Conservation (phyloP, 495 filamentous ascomycete genomes). For the Hamigera avellanea region DNA sequence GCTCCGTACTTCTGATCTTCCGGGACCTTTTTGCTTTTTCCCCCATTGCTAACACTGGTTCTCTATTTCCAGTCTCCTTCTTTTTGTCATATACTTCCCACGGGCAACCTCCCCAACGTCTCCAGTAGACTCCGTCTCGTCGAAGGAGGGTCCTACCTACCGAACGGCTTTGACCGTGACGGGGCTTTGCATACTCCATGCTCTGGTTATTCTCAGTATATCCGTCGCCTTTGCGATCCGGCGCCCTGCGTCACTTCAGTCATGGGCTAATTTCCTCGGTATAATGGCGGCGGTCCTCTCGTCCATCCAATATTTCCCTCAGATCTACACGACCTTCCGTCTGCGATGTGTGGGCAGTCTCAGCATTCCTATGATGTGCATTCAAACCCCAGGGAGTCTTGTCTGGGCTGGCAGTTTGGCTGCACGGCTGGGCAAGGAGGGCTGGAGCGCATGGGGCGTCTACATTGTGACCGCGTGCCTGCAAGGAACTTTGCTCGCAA, state of each 20-base stretch:
- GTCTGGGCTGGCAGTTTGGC: slow-evolving; percentile 81
- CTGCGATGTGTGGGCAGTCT: slow-evolving; percentile 77
- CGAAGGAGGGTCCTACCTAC: slow-evolving; percentile 43
- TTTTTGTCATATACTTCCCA: slow-evolving; percentile 83
- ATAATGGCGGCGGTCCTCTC: slow-evolving; percentile 68
- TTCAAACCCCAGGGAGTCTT: slow-evolving; percentile 86
- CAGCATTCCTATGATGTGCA: slow-evolving; percentile 96
- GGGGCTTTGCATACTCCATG: slow-evolving; percentile 57
- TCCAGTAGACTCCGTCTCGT: slow-evolving; percentile 11
- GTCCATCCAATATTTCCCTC: slow-evolving; percentile 83
- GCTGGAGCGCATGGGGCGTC: slow-evolving; percentile 94
- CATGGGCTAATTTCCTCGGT: slow-evolving; percentile 78
- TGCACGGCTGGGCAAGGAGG: slow-evolving; percentile 62
- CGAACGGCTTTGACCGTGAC: slow-evolving; percentile 65
- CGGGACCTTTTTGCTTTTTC: not conserved
- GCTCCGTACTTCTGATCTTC: too few relatives aligned
- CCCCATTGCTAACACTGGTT: not conserved
- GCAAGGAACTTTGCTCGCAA: slow-evolving; percentile 69
- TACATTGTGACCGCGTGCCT: slow-evolving; percentile 74
- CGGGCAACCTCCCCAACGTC: slow-evolving; percentile 40
- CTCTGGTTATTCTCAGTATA: slow-evolving; percentile 52
- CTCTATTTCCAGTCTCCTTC: slow-evolving; percentile 44
- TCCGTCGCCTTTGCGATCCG: slow-evolving; percentile 49
- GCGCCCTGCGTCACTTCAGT: slow-evolving; percentile 44
- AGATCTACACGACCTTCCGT: slow-evolving; percentile 82